These are phyloP conservation scores for Pichia pseudocactophila DNA, from an alignment of 805 yeast genomes.

Conservation along the genomic window DNA sequence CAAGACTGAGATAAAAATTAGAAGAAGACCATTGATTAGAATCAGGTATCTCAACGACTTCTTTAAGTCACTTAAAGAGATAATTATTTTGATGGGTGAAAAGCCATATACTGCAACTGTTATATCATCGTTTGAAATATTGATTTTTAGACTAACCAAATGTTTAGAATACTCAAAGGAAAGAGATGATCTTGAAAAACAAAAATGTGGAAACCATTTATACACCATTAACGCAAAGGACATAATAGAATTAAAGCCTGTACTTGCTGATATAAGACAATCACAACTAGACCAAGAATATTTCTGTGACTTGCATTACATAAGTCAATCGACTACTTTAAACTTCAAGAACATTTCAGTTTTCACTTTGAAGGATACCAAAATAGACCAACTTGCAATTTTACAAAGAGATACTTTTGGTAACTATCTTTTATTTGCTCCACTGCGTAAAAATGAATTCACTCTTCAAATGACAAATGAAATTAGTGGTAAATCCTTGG, in stretches of 20 bases:
- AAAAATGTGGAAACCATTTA: slow-evolving; percentile 11
- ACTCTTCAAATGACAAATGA: slow-evolving; percentile 10
- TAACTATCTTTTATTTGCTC: slow-evolving; percentile 28
- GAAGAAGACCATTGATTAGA: slow-evolving; percentile 26
- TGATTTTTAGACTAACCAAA: slow-evolving; percentile 14
- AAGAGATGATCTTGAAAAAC: slow-evolving; percentile 20
- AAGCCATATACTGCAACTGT: slow-evolving; percentile 16
- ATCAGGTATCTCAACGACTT: slow-evolving; percentile 21
- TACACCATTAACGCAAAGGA: slow-evolving; percentile 21
- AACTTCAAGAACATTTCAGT: slow-evolving; percentile 17
- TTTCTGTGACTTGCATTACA: slow-evolving; percentile 21
- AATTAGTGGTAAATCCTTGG: slow-evolving; percentile 11
- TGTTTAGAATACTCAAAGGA: slow-evolving; percentile 15
- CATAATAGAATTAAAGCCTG: slow-evolving; percentile 13
- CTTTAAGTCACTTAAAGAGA: slow-evolving; percentile 15
- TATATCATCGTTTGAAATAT: slow-evolving; percentile 20
- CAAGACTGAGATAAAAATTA: slow-evolving; percentile 20
- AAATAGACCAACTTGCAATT: slow-evolving; percentile 18
- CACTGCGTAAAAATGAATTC: slow-evolving; percentile 24
- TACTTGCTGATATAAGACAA: slow-evolving; percentile 16
- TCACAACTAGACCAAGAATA: slow-evolving; percentile 5
- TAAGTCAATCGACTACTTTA: slow-evolving; percentile 17
- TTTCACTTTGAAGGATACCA: slow-evolving; percentile 10
- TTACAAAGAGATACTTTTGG: slow-evolving; percentile 24
- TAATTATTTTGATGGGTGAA: slow-evolving; percentile 15